Conservation (phyloP, 495 filamentous ascomycete genomes). For the Aspergillus haitiensis region DNA sequence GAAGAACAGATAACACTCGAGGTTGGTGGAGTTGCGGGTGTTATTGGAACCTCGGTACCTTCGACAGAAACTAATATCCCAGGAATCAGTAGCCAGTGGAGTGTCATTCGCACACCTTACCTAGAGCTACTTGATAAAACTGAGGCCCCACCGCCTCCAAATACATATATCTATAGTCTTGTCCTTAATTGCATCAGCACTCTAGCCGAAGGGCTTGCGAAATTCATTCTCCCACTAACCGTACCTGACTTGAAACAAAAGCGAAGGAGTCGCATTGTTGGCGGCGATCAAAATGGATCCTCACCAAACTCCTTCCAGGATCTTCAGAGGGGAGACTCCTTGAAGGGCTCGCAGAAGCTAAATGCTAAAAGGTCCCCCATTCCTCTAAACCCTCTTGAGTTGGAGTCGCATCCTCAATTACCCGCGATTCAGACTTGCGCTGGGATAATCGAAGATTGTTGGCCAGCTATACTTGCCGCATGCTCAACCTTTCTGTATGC, state of each 20-base stretch:
- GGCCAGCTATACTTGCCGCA: constrained; percentile 91
- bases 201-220: constrained; percentile 88
- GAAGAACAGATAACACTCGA: constrained; percentile 85
- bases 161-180: constrained; percentile 91
- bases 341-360: constrained; percentile 34
- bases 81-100: constrained; percentile 89
- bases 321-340: constrained; percentile 37
- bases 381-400: constrained; percentile 74
- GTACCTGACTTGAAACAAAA: constrained; percentile 60
- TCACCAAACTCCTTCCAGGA: constrained; percentile 44
- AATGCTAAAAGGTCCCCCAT: constrained; percentile 59
- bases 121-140: constrained; percentile 93
- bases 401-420: constrained; percentile 70
- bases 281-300: constrained; percentile 38
- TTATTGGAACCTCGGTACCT: constrained; percentile 75
- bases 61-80: constrained; percentile 60
- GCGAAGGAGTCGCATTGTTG: constrained; percentile 49
- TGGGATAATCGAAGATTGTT: constrained; percentile 83
- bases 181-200: constrained; percentile 83
- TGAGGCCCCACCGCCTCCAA: constrained; percentile 78
- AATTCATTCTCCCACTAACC: constrained; percentile 86
- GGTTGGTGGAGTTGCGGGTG: constrained; percentile 81
- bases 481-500: constrained; percentile 95
- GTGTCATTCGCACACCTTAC: constrained; percentile 80
- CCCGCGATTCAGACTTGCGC: constrained; percentile 72